Base-by-base conservation (phyloP, 2,329 filamentous ascomycete genomes). In the Diaporthe destruens region DNA sequence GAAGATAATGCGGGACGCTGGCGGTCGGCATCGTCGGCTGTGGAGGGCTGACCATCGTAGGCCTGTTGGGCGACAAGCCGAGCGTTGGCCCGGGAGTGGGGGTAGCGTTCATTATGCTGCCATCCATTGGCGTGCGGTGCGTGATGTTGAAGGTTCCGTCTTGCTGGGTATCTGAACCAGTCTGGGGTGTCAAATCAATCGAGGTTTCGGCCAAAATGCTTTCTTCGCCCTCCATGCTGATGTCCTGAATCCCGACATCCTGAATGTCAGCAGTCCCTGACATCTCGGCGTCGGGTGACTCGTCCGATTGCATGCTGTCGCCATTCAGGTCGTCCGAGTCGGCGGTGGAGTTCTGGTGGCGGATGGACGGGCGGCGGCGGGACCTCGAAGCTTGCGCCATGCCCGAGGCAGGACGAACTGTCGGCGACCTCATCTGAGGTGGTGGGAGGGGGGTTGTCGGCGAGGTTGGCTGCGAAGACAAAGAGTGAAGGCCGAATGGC, bases 81-180 rank as follows among this genome's bases (percentile, higher is more conserved):
- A 96, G 89, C 34, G 90, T 84, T 14, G 91, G 89, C 23, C 92
- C 91, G 9, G 87, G 86, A 0, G 90, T 88, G 56, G 93, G 91
- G 4, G 92, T 89, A 72, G 90, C 90, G 79, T 93, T 95, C 77
- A 92, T 90, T 72, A 96, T 92, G 81, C 94, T 98, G 65, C 94
- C 94, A 79, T 98, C 95, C 47, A 96, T 90, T 1, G 92, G 90
- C 61, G 92, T 92, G 69, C 93, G 92, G 81, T 98, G 96, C 8
- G 94, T 95, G 78, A 98, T 97, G 83, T 98, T 97, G 83, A 98
- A 98, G 0, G 95, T 94, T 71, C 96, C 95, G 16, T 93, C 90
- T 77, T 97, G 94, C 77, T 95, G 93, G n/a, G 91, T 90, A 78
- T 96, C 94, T 0, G 95, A 95, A 3, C 93, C 93, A 44, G 93